These are phyloP conservation scores for Neoscytalidium dimidiatum DNA, from an alignment of 2,329 filamentous ascomycete genomes.

Conservation along the genomic window DNA sequence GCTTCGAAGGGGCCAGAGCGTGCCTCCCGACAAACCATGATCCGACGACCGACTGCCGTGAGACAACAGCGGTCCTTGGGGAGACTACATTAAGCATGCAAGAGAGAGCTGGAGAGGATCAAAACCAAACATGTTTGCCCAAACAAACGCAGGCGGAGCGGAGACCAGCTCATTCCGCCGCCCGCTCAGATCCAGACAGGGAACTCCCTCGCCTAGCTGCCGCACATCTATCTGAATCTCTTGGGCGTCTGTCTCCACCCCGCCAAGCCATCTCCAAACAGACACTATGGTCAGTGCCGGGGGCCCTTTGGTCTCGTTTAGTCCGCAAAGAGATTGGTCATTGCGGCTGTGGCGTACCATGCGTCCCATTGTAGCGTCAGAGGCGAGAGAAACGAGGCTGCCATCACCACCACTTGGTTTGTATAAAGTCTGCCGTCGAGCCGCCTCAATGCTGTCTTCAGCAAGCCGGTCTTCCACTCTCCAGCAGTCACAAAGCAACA, in stretches of 20 bases:
- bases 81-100: neutral
- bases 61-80: neutral
- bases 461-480: constrained; percentile 10
- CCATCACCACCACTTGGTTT: neutral
- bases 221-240: constrained; percentile 16
- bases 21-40: neutral
- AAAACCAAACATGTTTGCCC: neutral
- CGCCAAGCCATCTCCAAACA: neutral
- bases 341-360: neutral
- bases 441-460: neutral
- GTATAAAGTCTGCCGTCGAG: neutral
- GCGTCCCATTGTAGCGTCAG: neutral
- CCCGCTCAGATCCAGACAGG: neutral
- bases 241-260: neutral
- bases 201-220: neutral
- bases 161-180: neutral
- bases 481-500: constrained; percentile 1
- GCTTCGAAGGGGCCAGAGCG: neutral
- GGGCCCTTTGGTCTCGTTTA: neutral
- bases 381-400: neutral
- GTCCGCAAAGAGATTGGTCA: neutral
- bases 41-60: neutral
- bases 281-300: neutral
- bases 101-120: neutral
- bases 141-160: neutral